phyloP scores from a whole-genome alignment of 495 filamentous ascomycete species.

The Penicillium roqueforti region DNA sequence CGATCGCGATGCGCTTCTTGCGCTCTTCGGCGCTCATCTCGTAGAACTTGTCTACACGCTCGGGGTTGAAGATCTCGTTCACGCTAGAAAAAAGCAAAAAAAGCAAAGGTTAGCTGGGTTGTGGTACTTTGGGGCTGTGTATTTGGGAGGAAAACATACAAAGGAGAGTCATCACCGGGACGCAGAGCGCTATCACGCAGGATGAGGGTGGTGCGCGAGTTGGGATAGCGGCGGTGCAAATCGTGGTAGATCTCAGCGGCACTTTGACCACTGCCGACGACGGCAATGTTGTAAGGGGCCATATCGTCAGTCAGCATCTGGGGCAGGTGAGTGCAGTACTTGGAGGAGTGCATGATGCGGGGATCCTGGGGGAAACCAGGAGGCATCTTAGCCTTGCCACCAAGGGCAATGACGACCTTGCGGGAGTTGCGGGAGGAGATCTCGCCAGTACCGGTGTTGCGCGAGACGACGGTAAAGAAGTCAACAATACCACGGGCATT shows the following conservation, averaged over 20 bases:
- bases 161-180: constrained; percentile 92
- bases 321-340: constrained; percentile 64
- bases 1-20: constrained; percentile 54
- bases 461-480: constrained; percentile 54
- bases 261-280: constrained; percentile 86
- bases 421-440: constrained; percentile 55
- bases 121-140: neutral
- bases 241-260: constrained; percentile 95
- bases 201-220: constrained; percentile 68
- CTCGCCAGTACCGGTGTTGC: constrained; percentile 48
- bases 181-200: constrained; percentile 76
- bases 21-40: constrained; percentile 58
- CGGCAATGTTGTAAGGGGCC: constrained; percentile 65
- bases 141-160: constrained; percentile 54
- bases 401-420: constrained; percentile 83
- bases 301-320: constrained; percentile 54
- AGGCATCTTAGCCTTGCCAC: constrained; percentile 77
- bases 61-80: constrained; percentile 93
- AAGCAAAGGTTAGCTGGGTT: neutral
- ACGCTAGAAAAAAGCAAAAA: constrained; percentile 52
- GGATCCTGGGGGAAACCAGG: constrained; percentile 58
- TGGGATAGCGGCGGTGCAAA: constrained; percentile 75
- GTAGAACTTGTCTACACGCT: constrained; percentile 71
- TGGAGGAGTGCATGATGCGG: constrained; percentile 83
- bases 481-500: constrained; percentile 38